Conservation (phyloP, 177 flowering plant genomes). For the Vitis hybrid region DNA sequence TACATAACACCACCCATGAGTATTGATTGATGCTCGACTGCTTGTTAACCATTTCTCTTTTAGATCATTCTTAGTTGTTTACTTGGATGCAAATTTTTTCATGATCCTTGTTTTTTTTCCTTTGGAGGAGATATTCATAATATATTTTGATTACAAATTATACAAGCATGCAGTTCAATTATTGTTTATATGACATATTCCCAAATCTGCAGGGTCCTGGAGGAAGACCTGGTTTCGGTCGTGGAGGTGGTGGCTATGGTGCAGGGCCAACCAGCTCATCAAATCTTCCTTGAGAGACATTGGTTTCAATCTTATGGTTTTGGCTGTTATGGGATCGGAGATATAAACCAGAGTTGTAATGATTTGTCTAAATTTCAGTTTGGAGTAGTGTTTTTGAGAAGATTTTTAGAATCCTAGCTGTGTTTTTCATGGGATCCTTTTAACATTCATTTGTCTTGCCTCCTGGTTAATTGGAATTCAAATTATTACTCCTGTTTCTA, state of each 20-base stretch:
- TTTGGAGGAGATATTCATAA: neutral
- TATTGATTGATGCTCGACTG: no score
- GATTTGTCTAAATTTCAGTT: no score
- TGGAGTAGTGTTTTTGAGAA: no score
- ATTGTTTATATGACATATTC: neutral
- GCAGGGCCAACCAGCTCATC: slow-evolving; percentile 23
- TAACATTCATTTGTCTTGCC: no score
- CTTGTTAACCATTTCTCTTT: no score
- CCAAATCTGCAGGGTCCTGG: slow-evolving; percentile 18
- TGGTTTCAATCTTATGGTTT: neutral
- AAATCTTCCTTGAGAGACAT: slow-evolving; percentile 10
- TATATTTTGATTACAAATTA: neutral
- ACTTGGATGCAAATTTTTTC: no score
- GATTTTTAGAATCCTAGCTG: no score
- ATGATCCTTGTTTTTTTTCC: neutral
- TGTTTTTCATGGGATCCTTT: no score
- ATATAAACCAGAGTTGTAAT: no score
- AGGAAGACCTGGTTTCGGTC: slow-evolving; percentile 26
- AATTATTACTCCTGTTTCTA: neutral
- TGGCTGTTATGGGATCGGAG: neutral
- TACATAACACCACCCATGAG: no score
- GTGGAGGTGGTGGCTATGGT: slow-evolving; percentile 23
- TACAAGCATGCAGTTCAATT: neutral
- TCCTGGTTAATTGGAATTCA: no score
- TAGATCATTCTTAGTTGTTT: no score